A percentile compares a stretch with the other conserved stretches of the same genome.
These are phyloP conservation scores for Claviceps sp. DNA, from an alignment of 2,329 filamentous ascomycete genomes.

Conservation along the genomic window DNA sequence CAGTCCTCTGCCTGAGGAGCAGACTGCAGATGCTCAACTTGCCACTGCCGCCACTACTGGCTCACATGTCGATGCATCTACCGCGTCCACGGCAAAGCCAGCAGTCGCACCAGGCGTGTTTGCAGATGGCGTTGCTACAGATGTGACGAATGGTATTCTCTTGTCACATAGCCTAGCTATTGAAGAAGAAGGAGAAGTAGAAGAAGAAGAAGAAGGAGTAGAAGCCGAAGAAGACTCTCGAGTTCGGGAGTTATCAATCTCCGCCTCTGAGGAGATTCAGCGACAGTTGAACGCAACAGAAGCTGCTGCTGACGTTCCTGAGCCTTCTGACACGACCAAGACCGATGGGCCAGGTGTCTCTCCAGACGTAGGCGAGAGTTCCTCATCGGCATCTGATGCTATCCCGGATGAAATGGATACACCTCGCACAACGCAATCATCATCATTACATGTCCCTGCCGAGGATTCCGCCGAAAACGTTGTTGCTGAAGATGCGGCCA, in stretches of 20 bases:
- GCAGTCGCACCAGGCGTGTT: neutral
- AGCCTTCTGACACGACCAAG: neutral
- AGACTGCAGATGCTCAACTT: neutral
- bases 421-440: neutral
- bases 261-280: neutral
- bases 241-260: neutral
- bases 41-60: neutral
- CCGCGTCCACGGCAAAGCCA: neutral
- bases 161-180: neutral
- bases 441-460: neutral
- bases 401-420: neutral
- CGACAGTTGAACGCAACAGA: neutral
- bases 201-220: too few relatives aligned
- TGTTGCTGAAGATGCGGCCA: neutral
- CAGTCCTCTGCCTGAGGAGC: neutral
- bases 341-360: neutral
- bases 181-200: neutral
- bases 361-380: neutral
- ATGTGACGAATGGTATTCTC: neutral
- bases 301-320: neutral
- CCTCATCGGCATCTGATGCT: neutral
- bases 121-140: neutral
- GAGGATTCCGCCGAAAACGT: neutral
- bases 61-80: neutral
- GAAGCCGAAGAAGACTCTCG: neutral